Evolutionary conservation across 805 yeast genomes (phyloP).

Genomic region (Yamadazyma sp.): DNA sequence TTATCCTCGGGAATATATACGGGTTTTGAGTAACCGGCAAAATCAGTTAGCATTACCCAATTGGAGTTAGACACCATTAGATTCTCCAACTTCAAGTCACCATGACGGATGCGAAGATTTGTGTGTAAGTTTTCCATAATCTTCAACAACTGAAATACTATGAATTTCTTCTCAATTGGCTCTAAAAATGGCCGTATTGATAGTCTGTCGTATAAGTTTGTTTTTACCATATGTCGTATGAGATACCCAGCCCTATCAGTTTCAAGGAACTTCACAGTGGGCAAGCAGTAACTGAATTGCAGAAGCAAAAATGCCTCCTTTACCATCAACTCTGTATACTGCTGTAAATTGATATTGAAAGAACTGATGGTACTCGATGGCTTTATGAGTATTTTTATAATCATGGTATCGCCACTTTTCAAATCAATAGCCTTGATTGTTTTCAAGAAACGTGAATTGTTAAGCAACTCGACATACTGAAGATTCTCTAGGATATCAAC

Average conservation of each 20-base stretch:
- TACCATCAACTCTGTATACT: slow-evolving; percentile 26
- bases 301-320: slow-evolving; percentile 42
- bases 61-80: slow-evolving; percentile 84
- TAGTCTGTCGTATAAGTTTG: slow-evolving; percentile 83
- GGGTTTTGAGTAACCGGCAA: slow-evolving; percentile 78
- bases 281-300: slow-evolving; percentile 59
- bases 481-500: slow-evolving; percentile 74
- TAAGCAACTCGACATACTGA: slow-evolving; percentile 73
- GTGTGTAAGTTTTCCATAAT: slow-evolving; percentile 65
- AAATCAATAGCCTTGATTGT: slow-evolving; percentile 76
- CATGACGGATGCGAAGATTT: slow-evolving; percentile 62
- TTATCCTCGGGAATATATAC: slow-evolving; percentile 85
- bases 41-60: slow-evolving; percentile 81
- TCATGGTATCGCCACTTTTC: slow-evolving; percentile 63
- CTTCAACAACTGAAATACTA: slow-evolving; percentile 75
- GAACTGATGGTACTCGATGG: slow-evolving; percentile 24
- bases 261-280: slow-evolving; percentile 73
- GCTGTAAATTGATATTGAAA: slow-evolving; percentile 24
- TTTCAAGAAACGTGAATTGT: slow-evolving; percentile 81
- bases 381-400: slow-evolving; percentile 78
- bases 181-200: slow-evolving; percentile 86
- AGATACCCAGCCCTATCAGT: slow-evolving; percentile 91
- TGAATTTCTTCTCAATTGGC: slow-evolving; percentile 77
- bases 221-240: slow-evolving; percentile 75
- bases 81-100: slow-evolving; percentile 91